Base-by-base conservation (phyloP, 257 asterid species). In the Penstemon davidsonii region DNA sequence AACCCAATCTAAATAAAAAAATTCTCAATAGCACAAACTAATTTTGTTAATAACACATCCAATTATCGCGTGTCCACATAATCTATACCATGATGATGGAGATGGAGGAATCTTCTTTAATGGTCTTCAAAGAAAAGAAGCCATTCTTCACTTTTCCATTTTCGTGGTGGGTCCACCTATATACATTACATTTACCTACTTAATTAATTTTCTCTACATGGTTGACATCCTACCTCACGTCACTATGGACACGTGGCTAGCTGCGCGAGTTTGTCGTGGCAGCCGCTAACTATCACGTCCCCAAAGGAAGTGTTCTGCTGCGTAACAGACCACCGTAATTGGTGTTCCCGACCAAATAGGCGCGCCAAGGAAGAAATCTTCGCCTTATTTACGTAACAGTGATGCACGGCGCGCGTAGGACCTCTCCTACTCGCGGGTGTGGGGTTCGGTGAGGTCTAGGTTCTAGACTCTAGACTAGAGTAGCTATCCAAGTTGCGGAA, bases 391-490 rank as follows among this genome's bases (percentile, higher is more conserved):
- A 43, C 65, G 65, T 18, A 45, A 62, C 8, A 18, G 5, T 46
- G 11, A 8, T 51, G 50, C 44, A n/a, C 5, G 5, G 82, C 75
- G 78, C 75, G 82, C 68, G 78, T 77, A 41, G 37, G 0, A 1
- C 0, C 2, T 2, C 54, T 1, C 8, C 0, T 67, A 72, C 8
- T 72, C 70, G 63, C 77, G 53, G 4, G 44, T 1, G 38, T 49
- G 68, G 65, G 33, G 33, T 25, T 25, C 18, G 60, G 40, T 55
- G 60, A 9, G 5, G 15, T 37, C 55, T 67, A 46, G 55, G 46
- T n/a, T 55, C 12, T 60, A 15, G 38, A 25, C 33, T 25, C 36
- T 45, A 13, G 52, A 50, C 53, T 44, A 33, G 55, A 6, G 55
- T 43, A 54, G 63, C 55, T 60, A 49, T 43, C 73, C 72, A 58